Conservation (phyloP, 2,329 filamentous ascomycete genomes). For the Talaromyces funiculosus region DNA sequence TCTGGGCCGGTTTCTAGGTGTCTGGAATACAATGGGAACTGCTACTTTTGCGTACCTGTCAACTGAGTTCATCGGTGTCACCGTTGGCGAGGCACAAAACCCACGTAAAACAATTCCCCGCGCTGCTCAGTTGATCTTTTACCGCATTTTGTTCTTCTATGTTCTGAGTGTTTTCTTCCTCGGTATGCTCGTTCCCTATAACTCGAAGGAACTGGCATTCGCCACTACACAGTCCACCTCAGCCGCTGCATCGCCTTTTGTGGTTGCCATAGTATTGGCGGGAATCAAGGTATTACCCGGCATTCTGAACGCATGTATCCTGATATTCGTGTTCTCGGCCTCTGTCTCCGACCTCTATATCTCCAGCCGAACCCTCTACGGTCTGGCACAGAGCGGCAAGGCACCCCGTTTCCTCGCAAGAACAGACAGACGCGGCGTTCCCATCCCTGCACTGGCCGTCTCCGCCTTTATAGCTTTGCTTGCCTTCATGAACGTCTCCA, state of each 20-base stretch:
- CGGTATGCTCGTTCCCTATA: constrained; percentile 67
- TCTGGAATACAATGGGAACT: constrained; percentile 64
- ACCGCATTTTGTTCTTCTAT: constrained; percentile 74
- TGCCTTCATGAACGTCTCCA: constrained; percentile 59
- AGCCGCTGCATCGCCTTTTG: constrained; percentile 63
- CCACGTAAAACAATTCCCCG: constrained; percentile 66
- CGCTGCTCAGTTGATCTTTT: constrained; percentile 71
- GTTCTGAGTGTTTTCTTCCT: constrained; percentile 64
- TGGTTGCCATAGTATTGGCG: constrained; percentile 61
- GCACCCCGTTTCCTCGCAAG: constrained; percentile 64
- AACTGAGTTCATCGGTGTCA: constrained; percentile 68
- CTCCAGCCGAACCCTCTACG: constrained; percentile 66
- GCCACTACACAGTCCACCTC: constrained; percentile 24
- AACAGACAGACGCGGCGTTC: constrained; percentile 64
- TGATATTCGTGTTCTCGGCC: constrained; percentile 69
- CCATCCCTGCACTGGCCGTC: constrained; percentile 56
- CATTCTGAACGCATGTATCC: constrained; percentile 65
- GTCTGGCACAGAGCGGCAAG: constrained; percentile 62
- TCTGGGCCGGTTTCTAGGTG: constrained; percentile 50
- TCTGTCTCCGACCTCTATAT: constrained; percentile 71
- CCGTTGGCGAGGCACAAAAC: constrained; percentile 69
- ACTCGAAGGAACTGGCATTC: constrained; percentile 55
- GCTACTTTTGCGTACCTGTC: constrained; percentile 71
- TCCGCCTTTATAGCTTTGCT: constrained; percentile 58
- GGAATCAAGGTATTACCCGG: constrained; percentile 56